phyloP scores from a whole-genome alignment of 108 stramenopile genomes.

The Tribonema minus region DNA sequence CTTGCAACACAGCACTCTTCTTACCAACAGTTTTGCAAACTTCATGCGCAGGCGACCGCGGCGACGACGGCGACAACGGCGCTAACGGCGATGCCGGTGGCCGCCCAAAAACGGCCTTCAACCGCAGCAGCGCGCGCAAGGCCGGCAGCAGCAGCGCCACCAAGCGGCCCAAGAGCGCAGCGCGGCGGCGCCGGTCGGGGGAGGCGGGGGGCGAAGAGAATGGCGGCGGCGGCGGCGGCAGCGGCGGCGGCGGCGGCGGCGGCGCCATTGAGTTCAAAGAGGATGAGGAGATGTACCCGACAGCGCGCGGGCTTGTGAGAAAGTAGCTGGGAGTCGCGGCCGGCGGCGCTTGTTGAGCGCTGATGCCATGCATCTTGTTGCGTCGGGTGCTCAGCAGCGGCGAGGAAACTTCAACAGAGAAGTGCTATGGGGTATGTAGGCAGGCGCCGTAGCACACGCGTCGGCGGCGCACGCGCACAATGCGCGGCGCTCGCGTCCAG shows the following conservation, averaged over 20 bases:
- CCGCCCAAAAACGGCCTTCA: background rate
- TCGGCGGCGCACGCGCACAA: too few relatives aligned
- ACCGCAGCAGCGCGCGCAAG: background rate
- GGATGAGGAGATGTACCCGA: conserved; percentile 44
- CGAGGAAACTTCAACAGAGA: too few relatives aligned
- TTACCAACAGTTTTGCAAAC: background rate
- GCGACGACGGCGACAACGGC: background rate
- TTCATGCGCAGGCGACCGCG: background rate
- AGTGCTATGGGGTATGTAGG: too few relatives aligned
- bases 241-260: background rate
- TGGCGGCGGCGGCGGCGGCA: background rate
- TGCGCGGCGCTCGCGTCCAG: too few relatives aligned
- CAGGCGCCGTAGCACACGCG: too few relatives aligned
- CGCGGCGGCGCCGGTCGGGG: background rate
- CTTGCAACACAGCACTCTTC: background rate
- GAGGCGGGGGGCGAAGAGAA: conserved; percentile 2
- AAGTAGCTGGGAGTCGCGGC: too few relatives aligned
- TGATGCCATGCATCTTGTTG: too few relatives aligned
- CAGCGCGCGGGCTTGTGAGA: conserved; percentile 27
- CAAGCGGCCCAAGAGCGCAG: background rate
- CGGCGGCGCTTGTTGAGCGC: too few relatives aligned
- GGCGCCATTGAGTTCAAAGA: conserved; percentile 36
- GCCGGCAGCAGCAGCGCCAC: background rate
- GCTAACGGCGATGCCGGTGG: background rate
- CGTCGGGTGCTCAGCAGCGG: too few relatives aligned